Base-by-base conservation (phyloP, 495 filamentous ascomycete species). In the Xylaria sp. region DNA sequence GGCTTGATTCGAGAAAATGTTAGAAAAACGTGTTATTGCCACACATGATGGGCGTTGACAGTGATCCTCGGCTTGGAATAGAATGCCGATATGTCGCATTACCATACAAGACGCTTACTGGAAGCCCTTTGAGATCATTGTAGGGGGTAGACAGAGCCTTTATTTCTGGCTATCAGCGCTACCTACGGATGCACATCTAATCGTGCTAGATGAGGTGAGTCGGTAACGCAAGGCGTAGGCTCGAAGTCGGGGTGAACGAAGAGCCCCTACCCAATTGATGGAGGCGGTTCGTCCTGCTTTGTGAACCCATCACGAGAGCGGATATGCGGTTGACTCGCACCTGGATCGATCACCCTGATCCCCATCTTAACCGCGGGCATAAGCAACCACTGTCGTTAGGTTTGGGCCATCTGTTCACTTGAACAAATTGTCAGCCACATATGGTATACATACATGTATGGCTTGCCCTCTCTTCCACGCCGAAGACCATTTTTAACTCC, bases 131-230 rank as follows among this genome's bases (percentile, higher is more conserved):
- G 52, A 67, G 48, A 31, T 44, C 3, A 19, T 68, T 44, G 35
- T 14, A 33, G 64, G 46, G 66, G 70, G 70, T 76, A 77, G 74
- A 74, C 68, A 71, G 72, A 68, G 74, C 68, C 62, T 77, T 41
- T 72, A 69, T 74, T 71, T 53, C 48, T 74, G 57, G 57, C 69
- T 77, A 76, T 74, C 67, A 73, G 74, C 74, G 66, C 74, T 71
- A 64, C 69, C 74, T 74, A 77, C 70, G 29, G 53, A 48, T 67
- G 62, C 67, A 44, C 65, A 53, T 67, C 52, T 73, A 48, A 6
- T 19, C 61, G 65, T 46, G 69, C 64, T 52, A 57, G 70, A 24
- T 19, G 70, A 57, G 52, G 64, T n/a, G 70, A 53, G 70, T 52
- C 62, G 29, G 63, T 29, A 62, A 63, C 48, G 58, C 68, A 43